A percentile compares a stretch with the other conserved stretches of the same genome.
phyloP scores from a whole-genome alignment of 2,329 filamentous ascomycete genomes.

The Onygenales sp. region DNA sequence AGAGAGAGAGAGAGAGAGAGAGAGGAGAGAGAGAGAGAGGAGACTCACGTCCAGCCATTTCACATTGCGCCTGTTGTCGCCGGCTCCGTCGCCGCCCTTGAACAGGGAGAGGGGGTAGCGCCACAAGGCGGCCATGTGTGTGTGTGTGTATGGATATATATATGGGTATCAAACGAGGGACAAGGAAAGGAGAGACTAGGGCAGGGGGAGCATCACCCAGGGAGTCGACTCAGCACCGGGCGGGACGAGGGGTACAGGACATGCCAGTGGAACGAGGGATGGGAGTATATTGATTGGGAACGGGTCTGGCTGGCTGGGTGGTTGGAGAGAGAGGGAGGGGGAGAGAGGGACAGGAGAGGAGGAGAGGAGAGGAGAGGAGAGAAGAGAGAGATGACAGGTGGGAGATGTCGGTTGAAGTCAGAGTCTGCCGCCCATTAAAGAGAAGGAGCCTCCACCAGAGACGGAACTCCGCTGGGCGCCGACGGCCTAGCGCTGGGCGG shows the following conservation, averaged over 20 bases:
- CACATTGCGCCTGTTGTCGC: constrained; percentile 19
- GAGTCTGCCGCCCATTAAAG: not conserved
- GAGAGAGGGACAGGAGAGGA: not conserved
- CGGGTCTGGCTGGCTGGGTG: no score
- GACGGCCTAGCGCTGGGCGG: no score
- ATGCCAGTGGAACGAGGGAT: no score
- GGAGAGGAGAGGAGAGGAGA: not conserved
- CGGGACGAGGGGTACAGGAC: not conserved
- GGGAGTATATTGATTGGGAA: no score
- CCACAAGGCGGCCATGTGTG: not conserved
- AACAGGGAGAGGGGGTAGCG: not conserved
- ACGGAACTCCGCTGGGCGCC: no score
- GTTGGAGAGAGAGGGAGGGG: not conserved
- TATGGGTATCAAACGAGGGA: not conserved
- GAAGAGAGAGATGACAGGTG: not conserved
- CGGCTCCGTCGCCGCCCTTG: not conserved
- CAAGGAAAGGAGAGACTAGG: not conserved
- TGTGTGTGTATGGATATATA: not conserved
- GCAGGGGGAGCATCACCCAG: no score
- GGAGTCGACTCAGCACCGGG: not conserved
- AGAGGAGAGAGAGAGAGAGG: not conserved
- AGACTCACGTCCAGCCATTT: constrained; percentile 32
- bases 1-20: not conserved
- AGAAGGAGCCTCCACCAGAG: no score
- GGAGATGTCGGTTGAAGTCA: not conserved